These are phyloP conservation scores for Tolypocladium endophyticum DNA, from an alignment of 2,329 filamentous ascomycete genomes.

Conservation along the genomic window DNA sequence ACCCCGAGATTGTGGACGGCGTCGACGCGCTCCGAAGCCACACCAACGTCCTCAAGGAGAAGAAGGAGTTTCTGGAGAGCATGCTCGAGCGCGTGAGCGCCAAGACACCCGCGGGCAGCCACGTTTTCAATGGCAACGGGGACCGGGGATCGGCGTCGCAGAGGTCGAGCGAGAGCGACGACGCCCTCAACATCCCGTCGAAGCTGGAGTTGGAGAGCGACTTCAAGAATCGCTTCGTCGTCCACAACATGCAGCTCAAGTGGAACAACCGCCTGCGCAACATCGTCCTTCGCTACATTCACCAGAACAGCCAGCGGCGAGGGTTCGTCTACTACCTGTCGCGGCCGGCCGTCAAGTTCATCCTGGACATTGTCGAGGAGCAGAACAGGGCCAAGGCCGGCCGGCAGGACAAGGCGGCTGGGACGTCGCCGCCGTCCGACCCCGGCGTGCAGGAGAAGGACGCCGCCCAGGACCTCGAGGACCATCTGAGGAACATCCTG, in stretches of 20 bases:
- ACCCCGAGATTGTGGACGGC: slow-evolving; percentile 42
- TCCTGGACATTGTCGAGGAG: slow-evolving; percentile 93
- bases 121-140: slow-evolving; percentile 12
- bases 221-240: slow-evolving; percentile 96
- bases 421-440: slow-evolving; percentile 24
- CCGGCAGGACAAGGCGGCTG: slow-evolving; percentile 17
- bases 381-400: slow-evolving; percentile 60
- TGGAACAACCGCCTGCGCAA: slow-evolving; percentile 97
- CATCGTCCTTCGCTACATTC: slow-evolving; percentile 92
- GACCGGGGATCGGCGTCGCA: slow-evolving; percentile 20
- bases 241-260: slow-evolving; percentile 95
- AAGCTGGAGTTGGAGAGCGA: slow-evolving; percentile 80
- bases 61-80: slow-evolving; percentile 45
- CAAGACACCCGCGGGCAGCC: slow-evolving; percentile 20
- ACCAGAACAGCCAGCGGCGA: slow-evolving; percentile 90
- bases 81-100: slow-evolving; percentile 42
- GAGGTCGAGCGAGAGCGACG: slow-evolving; percentile 38
- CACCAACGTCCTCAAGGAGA: slow-evolving; percentile 44
- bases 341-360: slow-evolving; percentile 90
- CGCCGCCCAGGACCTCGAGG: slow-evolving; percentile 58
- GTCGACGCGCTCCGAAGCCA: slow-evolving; percentile 50
- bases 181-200: slow-evolving; percentile 52
- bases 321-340: slow-evolving; percentile 98
- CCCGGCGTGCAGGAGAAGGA: slow-evolving; percentile 37
- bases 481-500: slow-evolving; percentile 76